Base-by-base conservation (phyloP, 148 eudicot species). In the Linanthus parryae region DNA sequence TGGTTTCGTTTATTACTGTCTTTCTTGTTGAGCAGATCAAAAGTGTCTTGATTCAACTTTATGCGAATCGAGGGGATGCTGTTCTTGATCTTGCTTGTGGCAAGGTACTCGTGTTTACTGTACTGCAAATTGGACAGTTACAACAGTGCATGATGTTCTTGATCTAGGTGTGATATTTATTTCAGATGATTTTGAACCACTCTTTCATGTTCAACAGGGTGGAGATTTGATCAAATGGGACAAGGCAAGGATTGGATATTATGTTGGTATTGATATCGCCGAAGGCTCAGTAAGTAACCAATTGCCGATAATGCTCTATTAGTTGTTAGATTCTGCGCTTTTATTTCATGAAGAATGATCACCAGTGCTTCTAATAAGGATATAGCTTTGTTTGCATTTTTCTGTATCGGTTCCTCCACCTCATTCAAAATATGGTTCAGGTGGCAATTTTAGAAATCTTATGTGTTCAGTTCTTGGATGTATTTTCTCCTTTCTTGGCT, bases 51-150 rank as follows among this genome's bases (percentile, higher is more conserved):
- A 92, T 92, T 73, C 96, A 88, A 68, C 77, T 92, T 28, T 88
- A 88, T 73, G 85, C 96, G 5, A 76, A 63, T 16, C 69, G 59
- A 13, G 96, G 96, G 42, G 85, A 88, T 70, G 82, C 75, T 10
- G 90, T 88, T 64, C 91, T 92, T 73, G 99, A 92, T 88, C 95
- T 92, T 79, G 99, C 99, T 16, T 92, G 99, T 72, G 99, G 99
- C 56, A 92, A 92, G 96, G 99, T 92, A 61, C 18, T 44, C 13
- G 37, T 51, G 39, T 48, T 15, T 8, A 16, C 29, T 30, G 19
- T 21, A n/a, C 6, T 31, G 15, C 18, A 6, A 21, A 56, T 15
- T 14, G 3, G 20, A n/a, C 27, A 28, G 30, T 40, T 21, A 0
- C 12, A 1, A n/a, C 15, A n/a, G n/a, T n/a, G 15, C 3, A 48